These are phyloP conservation scores for Ascoidea rubescens DNA, from an alignment of 805 yeast species.

Conservation along the genomic window DNA sequence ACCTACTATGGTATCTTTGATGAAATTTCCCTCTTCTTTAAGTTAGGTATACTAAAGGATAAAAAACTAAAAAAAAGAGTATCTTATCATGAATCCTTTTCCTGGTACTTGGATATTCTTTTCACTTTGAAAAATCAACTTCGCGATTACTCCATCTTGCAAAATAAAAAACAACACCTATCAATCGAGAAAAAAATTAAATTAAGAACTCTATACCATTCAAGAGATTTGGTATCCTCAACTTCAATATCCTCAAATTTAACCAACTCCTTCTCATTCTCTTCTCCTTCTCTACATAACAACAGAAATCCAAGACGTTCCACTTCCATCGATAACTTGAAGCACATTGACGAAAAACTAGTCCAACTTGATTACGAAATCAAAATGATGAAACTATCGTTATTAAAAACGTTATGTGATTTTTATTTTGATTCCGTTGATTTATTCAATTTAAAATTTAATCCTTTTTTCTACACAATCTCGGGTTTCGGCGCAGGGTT, in stretches of 20 bases:
- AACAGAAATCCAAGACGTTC: no score
- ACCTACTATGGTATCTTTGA: conserved; percentile 10
- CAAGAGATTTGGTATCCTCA: not conserved
- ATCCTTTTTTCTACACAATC: no score
- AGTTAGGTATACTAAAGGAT: conserved; percentile 2
- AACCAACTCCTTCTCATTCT: no score
- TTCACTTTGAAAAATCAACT: conserved; percentile 4
- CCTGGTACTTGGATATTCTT: conserved; percentile 9
- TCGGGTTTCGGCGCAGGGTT: no score
- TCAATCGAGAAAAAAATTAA: not conserved
- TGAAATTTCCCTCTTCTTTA: conserved; percentile 9
- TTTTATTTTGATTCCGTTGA: conserved; percentile 10
- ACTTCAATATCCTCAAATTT: no score
- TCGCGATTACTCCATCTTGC: not conserved
- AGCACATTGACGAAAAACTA: not conserved
- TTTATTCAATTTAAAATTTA: conserved; percentile 1
- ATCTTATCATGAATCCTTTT: conserved; percentile 5
- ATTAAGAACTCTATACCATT: not conserved
- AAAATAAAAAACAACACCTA: not conserved
- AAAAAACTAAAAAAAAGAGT: conserved; percentile 1
- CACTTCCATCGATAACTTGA: conserved; percentile 1
- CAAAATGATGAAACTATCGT: not conserved
- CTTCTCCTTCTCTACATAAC: no score
- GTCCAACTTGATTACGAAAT: not conserved
- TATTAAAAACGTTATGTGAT: conserved; percentile 6